These are phyloP conservation scores for Begonia fuchsioides DNA, from an alignment of 306 rosid genomes.

Conservation along the genomic window DNA sequence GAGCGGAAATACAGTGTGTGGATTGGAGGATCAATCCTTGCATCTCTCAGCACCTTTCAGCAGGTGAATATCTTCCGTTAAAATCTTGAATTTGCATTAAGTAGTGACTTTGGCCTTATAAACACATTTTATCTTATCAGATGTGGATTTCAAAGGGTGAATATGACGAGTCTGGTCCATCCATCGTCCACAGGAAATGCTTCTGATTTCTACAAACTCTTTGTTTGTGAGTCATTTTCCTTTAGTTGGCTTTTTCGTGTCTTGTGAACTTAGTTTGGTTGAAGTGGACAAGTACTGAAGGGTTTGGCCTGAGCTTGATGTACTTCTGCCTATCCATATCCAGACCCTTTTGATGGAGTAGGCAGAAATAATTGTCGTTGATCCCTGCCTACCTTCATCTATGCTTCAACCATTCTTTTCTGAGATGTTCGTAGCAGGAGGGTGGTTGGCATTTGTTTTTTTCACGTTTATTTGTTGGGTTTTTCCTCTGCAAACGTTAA, in stretches of 20 bases:
- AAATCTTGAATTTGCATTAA: neutral
- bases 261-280: conserved; percentile 13
- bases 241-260: conserved; percentile 17
- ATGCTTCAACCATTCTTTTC: no score
- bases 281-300: conserved; percentile 3
- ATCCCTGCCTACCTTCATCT: neutral
- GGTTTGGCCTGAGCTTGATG: no score
- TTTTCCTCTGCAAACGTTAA: no score
- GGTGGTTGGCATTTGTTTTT: no score
- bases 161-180: conserved; percentile 66
- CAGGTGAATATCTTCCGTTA: conserved; percentile 22
- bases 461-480: no score
- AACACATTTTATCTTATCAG: conserved; percentile 16
- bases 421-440: no score
- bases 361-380: no score
- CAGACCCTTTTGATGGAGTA: no score
- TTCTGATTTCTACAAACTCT: conserved; percentile 19
- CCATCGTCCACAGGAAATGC: conserved; percentile 66
- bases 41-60: conserved; percentile 69
- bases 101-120: neutral
- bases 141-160: conserved; percentile 74
- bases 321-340: no score
- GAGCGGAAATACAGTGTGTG: conserved; percentile 73
- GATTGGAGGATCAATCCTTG: conserved; percentile 72
- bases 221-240: neutral